Conservation (phyloP, 1,284 basidiomycete species). For the Sanghuangporus weigelae region DNA sequence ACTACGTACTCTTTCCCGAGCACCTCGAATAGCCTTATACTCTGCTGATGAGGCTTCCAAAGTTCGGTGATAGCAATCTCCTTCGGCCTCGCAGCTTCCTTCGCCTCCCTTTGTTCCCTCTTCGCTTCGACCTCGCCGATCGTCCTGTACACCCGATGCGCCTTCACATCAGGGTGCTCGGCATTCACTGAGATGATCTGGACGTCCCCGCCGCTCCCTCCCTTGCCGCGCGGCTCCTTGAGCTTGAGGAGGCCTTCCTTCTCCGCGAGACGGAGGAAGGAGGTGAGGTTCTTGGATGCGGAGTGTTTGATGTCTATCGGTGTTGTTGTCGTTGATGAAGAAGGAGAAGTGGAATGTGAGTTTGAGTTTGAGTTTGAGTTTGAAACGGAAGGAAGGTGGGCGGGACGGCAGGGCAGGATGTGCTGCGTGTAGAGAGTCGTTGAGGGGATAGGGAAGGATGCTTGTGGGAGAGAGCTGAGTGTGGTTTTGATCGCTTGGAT, state of each 20-base stretch:
- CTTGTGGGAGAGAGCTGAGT: conserved; percentile 41
- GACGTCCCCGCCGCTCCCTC: conserved; percentile 60
- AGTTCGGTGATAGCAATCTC: conserved; percentile 58
- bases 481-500: conserved; percentile 57
- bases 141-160: conserved; percentile 51
- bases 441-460: conserved; percentile 69
- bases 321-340: conserved; percentile 35
- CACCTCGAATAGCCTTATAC: conserved; percentile 56
- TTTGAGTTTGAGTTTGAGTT: too few relatives aligned
- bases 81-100: conserved; percentile 39
- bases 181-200: conserved; percentile 59
- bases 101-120: conserved; percentile 46
- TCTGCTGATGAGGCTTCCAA: conserved; percentile 66
- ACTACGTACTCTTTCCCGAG: conserved; percentile 52
- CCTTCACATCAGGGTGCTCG: conserved; percentile 51
- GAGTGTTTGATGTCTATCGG: conserved; percentile 61
- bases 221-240: conserved; percentile 59
- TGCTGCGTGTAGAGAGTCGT: conserved; percentile 74
- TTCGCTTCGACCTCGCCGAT: conserved; percentile 57
- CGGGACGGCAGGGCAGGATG: conserved; percentile 71
- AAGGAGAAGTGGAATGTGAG: not conserved
- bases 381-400: conserved; percentile 38
- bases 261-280: conserved; percentile 71
- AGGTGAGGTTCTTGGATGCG: conserved; percentile 72
- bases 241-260: conserved; percentile 68